These are phyloP conservation scores for Hymenoscyphus albidus DNA, from an alignment of 2,329 filamentous ascomycete genomes.

Conservation along the genomic window DNA sequence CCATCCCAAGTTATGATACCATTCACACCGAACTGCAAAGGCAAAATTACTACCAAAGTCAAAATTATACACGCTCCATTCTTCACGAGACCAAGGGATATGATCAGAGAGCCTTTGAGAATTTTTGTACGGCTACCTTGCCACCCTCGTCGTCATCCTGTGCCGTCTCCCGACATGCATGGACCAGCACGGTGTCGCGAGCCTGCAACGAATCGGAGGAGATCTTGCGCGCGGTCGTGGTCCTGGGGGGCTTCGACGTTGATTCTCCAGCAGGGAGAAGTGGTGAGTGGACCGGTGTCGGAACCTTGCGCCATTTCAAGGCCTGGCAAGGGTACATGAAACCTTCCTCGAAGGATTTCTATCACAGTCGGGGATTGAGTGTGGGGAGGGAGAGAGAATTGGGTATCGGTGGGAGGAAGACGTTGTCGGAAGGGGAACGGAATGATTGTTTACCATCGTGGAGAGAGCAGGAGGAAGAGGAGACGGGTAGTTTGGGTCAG, in stretches of 20 bases:
- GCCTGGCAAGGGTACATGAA: constrained; percentile 10
- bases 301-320: constrained; percentile 10
- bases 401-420: not conserved
- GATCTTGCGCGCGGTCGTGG: constrained; percentile 5
- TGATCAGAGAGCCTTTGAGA: constrained; percentile 5
- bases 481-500: constrained; percentile 4
- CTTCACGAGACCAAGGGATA: not conserved
- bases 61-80: not conserved
- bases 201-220: constrained; percentile 10
- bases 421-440: not conserved
- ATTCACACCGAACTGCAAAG: not conserved
- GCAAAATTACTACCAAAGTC: not conserved
- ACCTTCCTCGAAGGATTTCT: constrained; percentile 1
- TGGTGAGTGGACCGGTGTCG: not conserved
- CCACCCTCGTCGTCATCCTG: constrained; percentile 5
- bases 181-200: constrained; percentile 1
- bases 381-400: constrained; percentile 2
- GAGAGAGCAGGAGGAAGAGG: constrained; percentile 10
- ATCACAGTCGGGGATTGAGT: not conserved
- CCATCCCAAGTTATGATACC: not conserved
- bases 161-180: not conserved
- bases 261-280: not conserved
- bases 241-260: not conserved
- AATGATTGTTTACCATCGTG: constrained; percentile 6
- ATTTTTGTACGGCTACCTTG: constrained; percentile 8